These are phyloP conservation scores for Kodamaea plutei DNA, from an alignment of 1,139 yeast species.

Conservation along the genomic window DNA sequence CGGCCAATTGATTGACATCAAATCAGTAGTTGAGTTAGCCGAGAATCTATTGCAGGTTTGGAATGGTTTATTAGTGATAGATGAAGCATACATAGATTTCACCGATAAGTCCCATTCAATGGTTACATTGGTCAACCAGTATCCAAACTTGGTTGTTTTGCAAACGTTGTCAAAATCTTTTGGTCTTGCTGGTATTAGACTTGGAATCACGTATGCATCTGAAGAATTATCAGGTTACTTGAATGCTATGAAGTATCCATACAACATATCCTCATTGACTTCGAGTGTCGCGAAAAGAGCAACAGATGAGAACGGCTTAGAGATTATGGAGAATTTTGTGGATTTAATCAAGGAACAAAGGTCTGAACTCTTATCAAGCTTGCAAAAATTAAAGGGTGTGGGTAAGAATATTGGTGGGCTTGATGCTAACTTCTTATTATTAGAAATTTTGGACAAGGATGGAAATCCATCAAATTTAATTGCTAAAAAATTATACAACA, in stretches of 20 bases:
- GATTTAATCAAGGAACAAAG: slow-evolving; percentile 53
- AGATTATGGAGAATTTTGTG: slow-evolving; percentile 55
- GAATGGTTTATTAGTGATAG: slow-evolving; percentile 83
- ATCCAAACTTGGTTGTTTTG: slow-evolving; percentile 79
- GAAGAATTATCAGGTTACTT: slow-evolving; percentile 58
- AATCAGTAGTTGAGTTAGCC: slow-evolving; percentile 49
- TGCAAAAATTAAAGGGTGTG: slow-evolving; percentile 55
- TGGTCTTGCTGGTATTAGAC: slow-evolving; percentile 91
- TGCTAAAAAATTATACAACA: slow-evolving; percentile 64
- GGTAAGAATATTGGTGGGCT: slow-evolving; percentile 81
- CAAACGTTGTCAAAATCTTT: slow-evolving; percentile 93
- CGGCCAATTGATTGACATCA: slow-evolving; percentile 55
- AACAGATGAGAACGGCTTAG: slow-evolving; percentile 53
- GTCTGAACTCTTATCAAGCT: slow-evolving; percentile 42
- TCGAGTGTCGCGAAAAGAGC: slow-evolving; percentile 76
- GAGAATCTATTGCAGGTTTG: slow-evolving; percentile 41
- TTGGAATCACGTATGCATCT: slow-evolving; percentile 74
- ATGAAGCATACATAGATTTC: slow-evolving; percentile 94
- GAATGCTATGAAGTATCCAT: slow-evolving; percentile 93
- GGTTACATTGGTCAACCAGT: slow-evolving; percentile 76
- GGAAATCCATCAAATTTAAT: slow-evolving; percentile 66
- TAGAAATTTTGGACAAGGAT: slow-evolving; percentile 60
- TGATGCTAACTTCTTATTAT: slow-evolving; percentile 79
- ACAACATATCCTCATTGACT: slow-evolving; percentile 83
- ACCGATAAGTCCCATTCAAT: slow-evolving; percentile 52